phyloP scores from a whole-genome alignment of 2,329 filamentous ascomycete genomes.

The Drechslerella dactyloides region DNA sequence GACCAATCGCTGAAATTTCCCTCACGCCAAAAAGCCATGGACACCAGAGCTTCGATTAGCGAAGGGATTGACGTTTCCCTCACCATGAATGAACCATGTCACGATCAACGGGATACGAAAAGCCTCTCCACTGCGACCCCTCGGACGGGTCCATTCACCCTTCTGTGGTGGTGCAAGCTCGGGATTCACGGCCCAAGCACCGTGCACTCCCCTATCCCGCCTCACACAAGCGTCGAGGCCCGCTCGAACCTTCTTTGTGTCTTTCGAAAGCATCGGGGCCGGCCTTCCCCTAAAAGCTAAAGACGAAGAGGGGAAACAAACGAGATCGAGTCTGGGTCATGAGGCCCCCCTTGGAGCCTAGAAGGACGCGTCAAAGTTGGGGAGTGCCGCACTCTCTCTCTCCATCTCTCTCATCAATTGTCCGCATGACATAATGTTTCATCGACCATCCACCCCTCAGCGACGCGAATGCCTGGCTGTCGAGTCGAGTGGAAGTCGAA shows the following conservation, averaged over 20 bases:
- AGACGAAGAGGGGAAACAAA: no score
- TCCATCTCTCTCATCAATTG: conserved; percentile 16
- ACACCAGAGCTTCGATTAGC: conserved; percentile 27
- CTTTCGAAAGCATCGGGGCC: background rate
- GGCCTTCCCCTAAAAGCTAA: background rate
- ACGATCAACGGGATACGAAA: conserved; percentile 1
- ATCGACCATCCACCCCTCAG: conserved; percentile 30
- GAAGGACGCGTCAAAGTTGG: conserved; percentile 1
- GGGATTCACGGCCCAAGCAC: conserved; percentile 7
- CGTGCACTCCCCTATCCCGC: background rate
- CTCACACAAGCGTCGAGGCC: background rate
- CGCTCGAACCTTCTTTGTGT: background rate
- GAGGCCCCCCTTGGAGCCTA: background rate
- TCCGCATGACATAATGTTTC: conserved; percentile 51
- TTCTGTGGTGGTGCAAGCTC: background rate
- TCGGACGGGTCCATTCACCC: background rate
- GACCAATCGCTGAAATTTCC: conserved; percentile 42
- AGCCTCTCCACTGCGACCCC: background rate
- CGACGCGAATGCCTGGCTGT: background rate
- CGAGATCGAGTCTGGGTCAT: background rate
- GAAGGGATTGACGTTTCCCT: conserved; percentile 3
- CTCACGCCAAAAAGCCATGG: background rate
- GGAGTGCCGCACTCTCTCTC: conserved; percentile 26
- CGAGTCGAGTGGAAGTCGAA: background rate
- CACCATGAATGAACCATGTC: background rate